A percentile compares a stretch with the other conserved stretches of the same genome.
phyloP scores from a whole-genome alignment of 306 rosid genomes.

The Inga laurina region DNA sequence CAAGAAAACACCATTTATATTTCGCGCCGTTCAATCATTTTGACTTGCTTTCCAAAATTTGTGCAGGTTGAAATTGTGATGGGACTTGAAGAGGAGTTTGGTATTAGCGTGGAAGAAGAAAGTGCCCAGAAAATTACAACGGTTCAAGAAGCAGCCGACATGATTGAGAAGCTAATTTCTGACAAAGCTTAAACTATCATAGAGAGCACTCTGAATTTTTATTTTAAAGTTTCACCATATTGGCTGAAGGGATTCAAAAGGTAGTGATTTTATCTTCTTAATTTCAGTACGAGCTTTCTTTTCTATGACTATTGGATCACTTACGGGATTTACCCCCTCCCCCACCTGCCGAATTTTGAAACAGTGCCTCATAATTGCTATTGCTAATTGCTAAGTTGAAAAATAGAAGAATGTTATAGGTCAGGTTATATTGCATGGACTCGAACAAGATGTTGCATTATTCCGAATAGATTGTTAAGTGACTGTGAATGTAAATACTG shows the following conservation, averaged over 20 bases:
- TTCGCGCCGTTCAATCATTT: too few species aligned
- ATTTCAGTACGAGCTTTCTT: conserved; percentile 5
- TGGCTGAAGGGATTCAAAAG: background rate
- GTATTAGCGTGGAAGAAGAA: conserved; percentile 69
- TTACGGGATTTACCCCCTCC: background rate
- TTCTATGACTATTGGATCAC: background rate
- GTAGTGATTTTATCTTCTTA: background rate
- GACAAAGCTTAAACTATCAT: conserved; percentile 38
- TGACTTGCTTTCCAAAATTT: too few species aligned
- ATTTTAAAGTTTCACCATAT: background rate
- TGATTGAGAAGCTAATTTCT: conserved; percentile 65
- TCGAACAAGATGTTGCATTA: background rate
- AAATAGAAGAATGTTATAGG: background rate
- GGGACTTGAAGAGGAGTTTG: too few species aligned
- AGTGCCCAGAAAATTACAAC: conserved; percentile 76
- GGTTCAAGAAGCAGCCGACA: conserved; percentile 83
- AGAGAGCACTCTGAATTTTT: conserved; percentile 3
- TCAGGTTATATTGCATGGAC: background rate
- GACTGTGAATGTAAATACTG: background rate
- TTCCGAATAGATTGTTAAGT: background rate
- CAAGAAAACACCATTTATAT: too few species aligned
- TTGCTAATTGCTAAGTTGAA: background rate
- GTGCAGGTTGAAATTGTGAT: too few species aligned
- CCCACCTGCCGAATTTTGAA: background rate
- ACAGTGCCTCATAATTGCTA: background rate